phyloP scores from a whole-genome alignment of 2,329 filamentous ascomycete genomes.

The Trichoderma sp. region DNA sequence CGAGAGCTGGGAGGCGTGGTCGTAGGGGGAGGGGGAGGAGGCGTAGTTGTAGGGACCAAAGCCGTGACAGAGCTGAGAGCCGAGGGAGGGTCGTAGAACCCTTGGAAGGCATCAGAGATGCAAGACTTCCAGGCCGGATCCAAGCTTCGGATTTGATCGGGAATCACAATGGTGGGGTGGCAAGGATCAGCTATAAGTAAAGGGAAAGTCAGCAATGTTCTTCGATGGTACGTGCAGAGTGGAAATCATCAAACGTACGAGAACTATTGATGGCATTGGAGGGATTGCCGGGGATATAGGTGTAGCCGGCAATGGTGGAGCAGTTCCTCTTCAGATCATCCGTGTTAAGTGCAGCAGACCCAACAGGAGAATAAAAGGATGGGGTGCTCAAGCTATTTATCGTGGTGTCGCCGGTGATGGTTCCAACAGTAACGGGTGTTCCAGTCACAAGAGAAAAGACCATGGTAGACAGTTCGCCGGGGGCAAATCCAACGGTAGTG shows the following conservation, averaged over 20 bases:
- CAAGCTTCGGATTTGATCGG: conserved; percentile 10
- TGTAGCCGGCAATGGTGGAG: conserved; percentile 17
- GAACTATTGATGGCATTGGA: neutral
- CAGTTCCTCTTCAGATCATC: conserved; percentile 18
- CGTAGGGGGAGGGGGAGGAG: neutral
- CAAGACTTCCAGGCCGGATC: conserved; percentile 19
- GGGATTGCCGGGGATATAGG: conserved; percentile 12
- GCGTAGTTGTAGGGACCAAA: neutral
- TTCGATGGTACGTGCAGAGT: neutral
- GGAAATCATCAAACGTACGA: conserved; percentile 4
- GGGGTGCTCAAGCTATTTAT: neutral
- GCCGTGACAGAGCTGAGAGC: conserved; percentile 8
- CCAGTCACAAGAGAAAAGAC: neutral
- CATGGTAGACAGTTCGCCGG: conserved; percentile 14
- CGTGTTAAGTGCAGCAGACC: conserved; percentile 13
- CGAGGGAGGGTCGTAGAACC: conserved; percentile 18
- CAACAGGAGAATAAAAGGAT: neutral
- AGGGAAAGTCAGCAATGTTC: neutral
- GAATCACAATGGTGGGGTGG: conserved; percentile 20
- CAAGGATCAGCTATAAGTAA: conserved; percentile 17
- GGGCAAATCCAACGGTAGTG: conserved; percentile 15
- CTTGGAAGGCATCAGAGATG: conserved; percentile 11
- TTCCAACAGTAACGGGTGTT: neutral
- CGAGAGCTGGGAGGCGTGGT: neutral
- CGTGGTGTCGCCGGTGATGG: neutral